These are phyloP conservation scores for Fusarium pininemorale DNA, from an alignment of 2,329 filamentous ascomycete genomes.

Conservation along the genomic window DNA sequence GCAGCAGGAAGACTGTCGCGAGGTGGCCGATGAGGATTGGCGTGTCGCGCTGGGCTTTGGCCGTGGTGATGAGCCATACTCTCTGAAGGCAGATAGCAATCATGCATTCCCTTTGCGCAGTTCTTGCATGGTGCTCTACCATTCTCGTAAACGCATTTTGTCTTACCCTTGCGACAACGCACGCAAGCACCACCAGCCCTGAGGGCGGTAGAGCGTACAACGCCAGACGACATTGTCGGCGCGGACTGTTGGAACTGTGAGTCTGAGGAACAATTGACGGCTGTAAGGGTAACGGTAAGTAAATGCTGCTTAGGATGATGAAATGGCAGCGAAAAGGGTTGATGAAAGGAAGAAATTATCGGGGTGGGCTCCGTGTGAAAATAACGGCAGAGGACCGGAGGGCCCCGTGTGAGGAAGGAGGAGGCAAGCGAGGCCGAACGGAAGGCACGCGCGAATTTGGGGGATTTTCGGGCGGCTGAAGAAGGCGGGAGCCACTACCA, in stretches of 20 bases:
- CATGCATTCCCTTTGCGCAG: constrained; percentile 71
- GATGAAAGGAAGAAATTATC: constrained; percentile 27
- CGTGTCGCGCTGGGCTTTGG: constrained; percentile 63
- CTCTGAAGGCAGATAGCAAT: constrained; percentile 70
- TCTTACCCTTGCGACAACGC: constrained; percentile 71
- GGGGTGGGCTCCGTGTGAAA: constrained; percentile 30
- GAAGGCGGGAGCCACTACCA: constrained; percentile 10
- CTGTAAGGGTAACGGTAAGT: constrained; percentile 8
- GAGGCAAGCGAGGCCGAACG: constrained; percentile 33
- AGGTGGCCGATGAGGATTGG: constrained; percentile 58
- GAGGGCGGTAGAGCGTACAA: constrained; percentile 67
- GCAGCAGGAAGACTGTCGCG: constrained; percentile 65
- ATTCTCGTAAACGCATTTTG: constrained; percentile 71
- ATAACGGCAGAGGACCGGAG: constrained; percentile 37
- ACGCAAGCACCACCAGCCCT: constrained; percentile 69
- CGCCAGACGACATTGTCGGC: constrained; percentile 55
- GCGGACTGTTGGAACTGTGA: neutral
- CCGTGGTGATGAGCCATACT: constrained; percentile 68
- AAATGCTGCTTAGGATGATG: neutral
- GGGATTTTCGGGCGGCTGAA: constrained; percentile 30
- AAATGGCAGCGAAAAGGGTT: constrained; percentile 19
- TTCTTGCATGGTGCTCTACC: constrained; percentile 70
- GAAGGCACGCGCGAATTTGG: constrained; percentile 34
- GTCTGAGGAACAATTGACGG: neutral
- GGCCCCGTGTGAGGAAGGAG: constrained; percentile 27